Conservation (phyloP, 2,329 filamentous ascomycete species). For the Colletotrichum tropicale region DNA sequence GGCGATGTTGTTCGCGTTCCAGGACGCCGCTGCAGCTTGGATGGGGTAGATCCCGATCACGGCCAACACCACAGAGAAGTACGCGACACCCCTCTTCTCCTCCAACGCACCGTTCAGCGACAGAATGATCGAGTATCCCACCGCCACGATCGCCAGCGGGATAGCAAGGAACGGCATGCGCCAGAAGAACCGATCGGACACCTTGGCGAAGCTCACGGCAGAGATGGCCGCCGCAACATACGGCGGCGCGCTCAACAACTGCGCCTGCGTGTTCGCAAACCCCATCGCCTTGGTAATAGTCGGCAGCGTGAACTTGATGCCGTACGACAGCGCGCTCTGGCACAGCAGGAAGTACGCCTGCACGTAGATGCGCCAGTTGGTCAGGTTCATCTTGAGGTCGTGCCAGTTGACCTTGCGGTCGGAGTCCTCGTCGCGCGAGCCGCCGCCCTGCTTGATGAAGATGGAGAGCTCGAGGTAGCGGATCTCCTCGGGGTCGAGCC, state of each 20-base stretch:
- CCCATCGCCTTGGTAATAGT: constrained; percentile 39
- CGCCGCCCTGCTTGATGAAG: constrained; percentile 31
- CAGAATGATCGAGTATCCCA: constrained; percentile 17
- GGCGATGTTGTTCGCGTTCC: constrained; percentile 27
- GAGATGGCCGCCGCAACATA: constrained; percentile 36
- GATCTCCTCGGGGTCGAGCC: constrained; percentile 26
- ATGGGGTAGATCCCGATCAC: constrained; percentile 22
- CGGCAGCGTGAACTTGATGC: constrained; percentile 40
- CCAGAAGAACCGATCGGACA: constrained; percentile 68
- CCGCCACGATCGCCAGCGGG: constrained; percentile 17
- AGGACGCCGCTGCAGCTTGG: constrained; percentile 17
- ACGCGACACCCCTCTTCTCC: constrained; percentile 5
- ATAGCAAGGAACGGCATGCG: constrained; percentile 52
- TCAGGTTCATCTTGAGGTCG: constrained; percentile 30
- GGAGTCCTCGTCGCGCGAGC: constrained; percentile 23
- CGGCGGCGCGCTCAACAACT: constrained; percentile 29
- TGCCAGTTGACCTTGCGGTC: constrained; percentile 25
- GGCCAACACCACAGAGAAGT: constrained; percentile 19
- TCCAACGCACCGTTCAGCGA: constrained; percentile 5
- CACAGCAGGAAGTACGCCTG: constrained; percentile 35
- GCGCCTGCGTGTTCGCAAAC: constrained; percentile 32
- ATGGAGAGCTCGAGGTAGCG: constrained; percentile 32
- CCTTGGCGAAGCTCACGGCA: constrained; percentile 66
- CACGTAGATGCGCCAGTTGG: constrained; percentile 38
- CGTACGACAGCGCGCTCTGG: constrained; percentile 34